Conservation (phyloP, 108 stramenopile genomes). For the Pseudonitzschia multiseries region DNA sequence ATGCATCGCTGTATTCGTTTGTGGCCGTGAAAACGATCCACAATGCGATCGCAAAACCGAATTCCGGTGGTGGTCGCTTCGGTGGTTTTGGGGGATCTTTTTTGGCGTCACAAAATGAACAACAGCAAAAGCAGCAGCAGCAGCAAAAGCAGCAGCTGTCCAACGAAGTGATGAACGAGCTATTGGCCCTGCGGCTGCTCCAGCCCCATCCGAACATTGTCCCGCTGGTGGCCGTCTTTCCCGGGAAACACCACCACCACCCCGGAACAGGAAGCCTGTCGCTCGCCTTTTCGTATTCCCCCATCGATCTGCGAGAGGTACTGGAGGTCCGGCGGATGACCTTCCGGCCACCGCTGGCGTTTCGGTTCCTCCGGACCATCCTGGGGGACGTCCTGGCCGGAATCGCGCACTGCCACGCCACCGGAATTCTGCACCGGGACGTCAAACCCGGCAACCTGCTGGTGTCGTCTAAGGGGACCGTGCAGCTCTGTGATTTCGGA, state of each 20-base stretch:
- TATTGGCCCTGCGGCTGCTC: slow-evolving; percentile 41
- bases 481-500: slow-evolving; percentile 84
- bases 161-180: slow-evolving; percentile 37
- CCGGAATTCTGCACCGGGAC: slow-evolving; percentile 92
- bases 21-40: slow-evolving; percentile 68
- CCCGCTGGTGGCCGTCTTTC: slow-evolving; percentile 26
- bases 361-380: slow-evolving; percentile 45
- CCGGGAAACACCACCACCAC: background rate
- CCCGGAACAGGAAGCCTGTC: slow-evolving; percentile 27
- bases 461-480: slow-evolving; percentile 45
- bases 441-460: slow-evolving; percentile 92
- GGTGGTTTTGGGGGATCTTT: background rate
- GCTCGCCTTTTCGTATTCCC: slow-evolving; percentile 72
- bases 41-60: slow-evolving; percentile 36
- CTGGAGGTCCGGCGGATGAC: slow-evolving; percentile 54
- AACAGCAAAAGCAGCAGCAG: background rate
- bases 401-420: slow-evolving; percentile 85
- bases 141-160: slow-evolving; percentile 9
- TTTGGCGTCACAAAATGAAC: no score
- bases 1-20: slow-evolving; percentile 30
- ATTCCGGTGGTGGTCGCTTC: slow-evolving; percentile 9
- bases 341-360: slow-evolving; percentile 33
- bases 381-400: slow-evolving; percentile 68
- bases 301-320: slow-evolving; percentile 60
- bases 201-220: slow-evolving; percentile 46